Base-by-base conservation (phyloP, 23 red algal species). In the Pyropia haitanensis region DNA sequence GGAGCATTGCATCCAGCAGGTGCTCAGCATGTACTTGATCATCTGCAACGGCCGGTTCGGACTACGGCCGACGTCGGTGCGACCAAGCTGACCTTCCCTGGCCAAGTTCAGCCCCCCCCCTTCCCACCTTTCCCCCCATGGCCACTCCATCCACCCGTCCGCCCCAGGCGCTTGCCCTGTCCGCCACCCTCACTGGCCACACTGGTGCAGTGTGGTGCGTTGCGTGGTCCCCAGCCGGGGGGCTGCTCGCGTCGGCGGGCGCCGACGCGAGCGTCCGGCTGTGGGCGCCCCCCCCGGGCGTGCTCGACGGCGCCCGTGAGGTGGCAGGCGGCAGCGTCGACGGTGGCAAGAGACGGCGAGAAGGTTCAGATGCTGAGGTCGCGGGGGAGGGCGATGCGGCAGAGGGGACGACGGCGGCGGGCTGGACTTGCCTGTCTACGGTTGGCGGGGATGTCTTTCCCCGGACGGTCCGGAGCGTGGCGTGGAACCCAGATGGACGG, bases 161-260 rank as follows among this genome's bases (percentile, higher is more conserved):
- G 39, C 39, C 39, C 13, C 39, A 46, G 39, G 39, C 33, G 34
- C 57, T 87, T 3, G 27, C 33, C 2, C 65, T 61, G 21, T 31
- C 51, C 25, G 18, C 63, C 18, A 73, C 81, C 2, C 44, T 87
- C 20, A 63, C 63, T 44, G 71, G 71, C 16, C 86, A 90, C 49
- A 34, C 56, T 21, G 75, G 86, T 67, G 49, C 49, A 55, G 86
- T 91, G 15, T 98, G 94, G 94, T 81, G 59, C 46, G 60, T 90
- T 4, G 64, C 80, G 23, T 98, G 94, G 94, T 85, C 78, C 31
- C 80, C 78, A 0, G 50, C 51, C 16, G 85, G 78, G 5, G 27
- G 28, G 21, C 46, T 98, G 1, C 65, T 98, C 5, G 94, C 81
- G 18, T 87, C 86, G 8, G 87, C 67, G 58, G 94, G 94, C 12